phyloP scores from a whole-genome alignment of 768 basidiomycete genomes.

The Tulasnella sp. region DNA sequence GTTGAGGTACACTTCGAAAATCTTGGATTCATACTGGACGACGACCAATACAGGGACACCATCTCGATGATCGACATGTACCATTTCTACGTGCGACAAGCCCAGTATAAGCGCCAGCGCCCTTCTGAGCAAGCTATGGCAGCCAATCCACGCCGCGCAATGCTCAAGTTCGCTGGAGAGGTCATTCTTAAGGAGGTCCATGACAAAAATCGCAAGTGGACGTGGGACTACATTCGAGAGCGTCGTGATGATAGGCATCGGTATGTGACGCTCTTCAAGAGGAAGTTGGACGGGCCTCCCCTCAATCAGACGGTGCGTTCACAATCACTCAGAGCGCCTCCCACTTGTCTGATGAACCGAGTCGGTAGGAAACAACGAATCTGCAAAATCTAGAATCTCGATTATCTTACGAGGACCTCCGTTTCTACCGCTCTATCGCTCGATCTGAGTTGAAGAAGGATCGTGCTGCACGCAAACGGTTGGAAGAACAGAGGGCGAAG shows the following conservation, averaged over 20 bases:
- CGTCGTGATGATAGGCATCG: conserved; percentile 75
- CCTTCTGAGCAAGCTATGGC: conserved; percentile 51
- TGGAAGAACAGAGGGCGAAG: conserved; percentile 56
- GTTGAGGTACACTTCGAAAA: conserved; percentile 82
- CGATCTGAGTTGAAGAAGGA: conserved; percentile 83
- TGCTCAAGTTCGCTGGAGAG: conserved; percentile 64
- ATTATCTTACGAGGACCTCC: conserved; percentile 85
- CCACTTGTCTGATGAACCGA: conserved; percentile 16
- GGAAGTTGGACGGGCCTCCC: conserved; percentile 43
- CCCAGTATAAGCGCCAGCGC: conserved; percentile 72
- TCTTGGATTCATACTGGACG: conserved; percentile 83
- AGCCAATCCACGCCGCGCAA: conserved; percentile 49
- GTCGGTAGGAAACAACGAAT: conserved; percentile 15
- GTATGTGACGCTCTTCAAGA: conserved; percentile 79
- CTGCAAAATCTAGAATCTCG: conserved; percentile 66
- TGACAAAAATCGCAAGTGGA: conserved; percentile 76
- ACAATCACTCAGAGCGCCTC: conserved; percentile 19
- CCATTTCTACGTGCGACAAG: conserved; percentile 78
- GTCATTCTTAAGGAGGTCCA: conserved; percentile 77
- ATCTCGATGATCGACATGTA: conserved; percentile 94
- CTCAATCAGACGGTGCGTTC: conserved; percentile 37
- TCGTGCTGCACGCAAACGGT: conserved; percentile 49
- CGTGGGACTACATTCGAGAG: conserved; percentile 82
- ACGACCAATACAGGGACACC: conserved; percentile 86
- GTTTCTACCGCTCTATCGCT: conserved; percentile 93